Base-by-base conservation (phyloP, 164 flowering plant species). In the Cinnamomum chago region DNA sequence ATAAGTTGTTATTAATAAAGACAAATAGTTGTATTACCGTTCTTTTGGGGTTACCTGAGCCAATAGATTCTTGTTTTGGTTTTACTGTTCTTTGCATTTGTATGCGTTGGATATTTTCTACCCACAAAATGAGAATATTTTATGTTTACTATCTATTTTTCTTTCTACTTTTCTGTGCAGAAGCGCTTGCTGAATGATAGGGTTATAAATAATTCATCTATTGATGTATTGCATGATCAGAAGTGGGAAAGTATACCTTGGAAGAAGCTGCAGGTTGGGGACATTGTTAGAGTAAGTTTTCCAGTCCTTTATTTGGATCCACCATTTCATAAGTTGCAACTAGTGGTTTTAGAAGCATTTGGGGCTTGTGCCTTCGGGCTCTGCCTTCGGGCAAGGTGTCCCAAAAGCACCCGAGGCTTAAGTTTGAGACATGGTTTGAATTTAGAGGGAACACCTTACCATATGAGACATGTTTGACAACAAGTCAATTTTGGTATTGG, bases 241-340 rank as follows among this genome's bases (percentile, higher is more conserved):
- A 87, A 70, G 77, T 95, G 99, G 99, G 90, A 80, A 78, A 68
- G 58, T 75, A 81, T 86, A 65, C 90, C 97, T 13, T 95, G 99
- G 99, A 95, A 85, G 84, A 92, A 84, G 85, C 80, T 95, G 72
- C 98, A 93, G 77, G 99, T 91, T 88, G 99, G 98, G 70, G 98
- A 95, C 73, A 87, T 95, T 82, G 84, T 93, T 55, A 87, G 80
- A 83, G 99, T 95, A 81, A 90, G 96, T 84, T 65, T 74, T 69
- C 75, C 50, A 17, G 22, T 3, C 47, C 69, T 5, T 30, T 64
- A 11, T 64, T 7, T 25, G 47, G 47, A 40, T 40, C 47, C 47
- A 40, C 47, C 2, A 40, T 40, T 40, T 11, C 47, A 40, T 40
- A 40, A 40, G 47, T 40, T 40, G 47, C 47, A 40, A 40, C 11